Evolutionary conservation across 164 flowering plant species (phyloP), one percentile per base, ranked within the genome.

Genomic region (Houttuynia cordata): DNA sequence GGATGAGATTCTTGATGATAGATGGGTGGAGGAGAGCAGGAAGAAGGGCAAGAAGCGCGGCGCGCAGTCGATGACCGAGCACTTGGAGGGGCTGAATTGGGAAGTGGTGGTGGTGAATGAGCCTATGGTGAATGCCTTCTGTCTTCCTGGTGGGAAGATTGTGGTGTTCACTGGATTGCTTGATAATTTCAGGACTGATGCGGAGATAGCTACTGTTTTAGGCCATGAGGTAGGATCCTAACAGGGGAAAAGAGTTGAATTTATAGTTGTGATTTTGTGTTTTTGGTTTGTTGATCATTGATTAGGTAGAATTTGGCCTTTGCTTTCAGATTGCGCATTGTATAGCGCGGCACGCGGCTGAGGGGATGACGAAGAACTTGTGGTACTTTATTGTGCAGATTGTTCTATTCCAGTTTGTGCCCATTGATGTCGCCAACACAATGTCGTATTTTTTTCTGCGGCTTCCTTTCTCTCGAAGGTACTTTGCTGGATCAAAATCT

Each of bases 131-230:
- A 92, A 89, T 80, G 98, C 98, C 1, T 85, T 89, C 50, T 92
- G 98, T 64, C 74, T 89, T 58, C 98, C 98, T 8, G 96, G 96
- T 41, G 98, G 98, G 55, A 92, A 87, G 77, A 86, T 92, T 62
- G 88, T 89, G 24, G 93, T 92, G 10, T 88, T 84, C 56, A 87
- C 95, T 0, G 97, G 97, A 8, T 75, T 90, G 77, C 76, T 90
- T 8, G 63, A 80, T 8, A 85, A 90, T 67, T 93, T 93, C 64
- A 62, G 61, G 24, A 45, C 79, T 9, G 93, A 93, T 80, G 76
- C 80, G 0, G 99, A 88, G 80, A 67, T 93, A 41, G 96, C 96
- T 14, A 88, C 99, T 0, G 72, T 90, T 25, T 69, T 90, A 63
- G 89, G 85, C 50, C 97, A 93, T 72, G 96, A 88, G 97, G 45